A percentile compares a stretch with the other conserved stretches of the same genome.
Conservation (phyloP, 2,329 filamentous ascomycete genomes). For the Sclerotinia glacialis region DNA sequence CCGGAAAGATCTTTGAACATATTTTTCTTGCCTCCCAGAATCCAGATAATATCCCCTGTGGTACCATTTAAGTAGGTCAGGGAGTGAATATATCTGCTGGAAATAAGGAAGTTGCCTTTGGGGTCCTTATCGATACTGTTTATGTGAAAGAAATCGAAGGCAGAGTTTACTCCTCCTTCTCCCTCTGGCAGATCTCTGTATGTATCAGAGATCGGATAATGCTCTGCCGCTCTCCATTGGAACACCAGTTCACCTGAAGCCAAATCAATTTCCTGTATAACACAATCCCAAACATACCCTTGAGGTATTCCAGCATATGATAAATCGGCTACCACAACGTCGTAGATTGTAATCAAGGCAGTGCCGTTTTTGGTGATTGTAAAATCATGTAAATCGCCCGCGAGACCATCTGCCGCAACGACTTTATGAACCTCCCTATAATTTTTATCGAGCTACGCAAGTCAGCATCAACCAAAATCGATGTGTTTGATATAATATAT, state of each 20-base stretch:
- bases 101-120: conserved; percentile 48
- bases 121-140: conserved; percentile 43
- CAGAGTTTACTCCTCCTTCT: conserved; percentile 42
- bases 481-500: not conserved
- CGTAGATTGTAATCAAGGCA: conserved; percentile 53
- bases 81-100: conserved; percentile 46
- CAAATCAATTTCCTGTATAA: conserved; percentile 46
- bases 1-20: conserved; percentile 41
- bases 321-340: conserved; percentile 48
- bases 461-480: conserved; percentile 6
- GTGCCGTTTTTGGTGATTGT: conserved; percentile 52
- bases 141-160: conserved; percentile 42
- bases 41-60: conserved; percentile 49
- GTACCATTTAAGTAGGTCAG: conserved; percentile 49
- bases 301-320: conserved; percentile 46
- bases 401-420: conserved; percentile 35
- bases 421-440: conserved; percentile 42
- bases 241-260: conserved; percentile 55
- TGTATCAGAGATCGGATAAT: conserved; percentile 46
- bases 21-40: conserved; percentile 45
- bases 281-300: conserved; percentile 55
- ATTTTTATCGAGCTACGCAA: conserved; percentile 32
- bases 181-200: conserved; percentile 37
- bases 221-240: conserved; percentile 54
- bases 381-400: conserved; percentile 48